Conservation (phyloP, 2,329 filamentous ascomycete genomes). For the Cryphonectria naterciae region DNA sequence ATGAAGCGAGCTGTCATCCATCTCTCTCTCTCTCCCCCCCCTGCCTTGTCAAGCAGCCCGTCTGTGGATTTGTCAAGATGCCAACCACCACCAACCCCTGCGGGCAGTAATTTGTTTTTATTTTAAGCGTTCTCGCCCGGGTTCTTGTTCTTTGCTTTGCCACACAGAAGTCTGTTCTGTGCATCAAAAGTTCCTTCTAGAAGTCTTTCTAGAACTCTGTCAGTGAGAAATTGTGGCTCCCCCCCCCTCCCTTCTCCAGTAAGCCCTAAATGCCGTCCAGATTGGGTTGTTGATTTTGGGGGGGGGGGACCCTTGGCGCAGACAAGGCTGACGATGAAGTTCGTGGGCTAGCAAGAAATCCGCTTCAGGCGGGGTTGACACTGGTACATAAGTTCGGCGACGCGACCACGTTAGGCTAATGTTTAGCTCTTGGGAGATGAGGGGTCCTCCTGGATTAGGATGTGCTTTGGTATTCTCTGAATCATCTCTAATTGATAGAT, state of each 20-base stretch:
- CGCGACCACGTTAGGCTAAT: background rate
- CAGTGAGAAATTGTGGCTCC: background rate
- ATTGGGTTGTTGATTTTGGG: background rate
- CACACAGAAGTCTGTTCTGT: background rate
- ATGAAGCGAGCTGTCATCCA: background rate
- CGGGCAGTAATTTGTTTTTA: background rate
- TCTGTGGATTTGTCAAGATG: background rate
- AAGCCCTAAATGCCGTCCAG: background rate
- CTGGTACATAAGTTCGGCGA: background rate
- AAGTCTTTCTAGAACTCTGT: constrained; percentile 14
- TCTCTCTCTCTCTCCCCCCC: no score
- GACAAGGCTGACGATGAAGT: background rate
- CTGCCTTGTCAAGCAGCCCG: background rate
- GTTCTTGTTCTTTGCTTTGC: no score
- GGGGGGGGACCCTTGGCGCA: background rate
- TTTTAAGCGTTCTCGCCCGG: background rate
- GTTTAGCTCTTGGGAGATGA: background rate
- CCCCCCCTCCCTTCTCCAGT: background rate
- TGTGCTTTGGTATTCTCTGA: background rate
- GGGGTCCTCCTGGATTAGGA: constrained; percentile 2
- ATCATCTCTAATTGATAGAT: constrained; percentile 1
- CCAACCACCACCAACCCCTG: background rate
- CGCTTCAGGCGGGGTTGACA: background rate
- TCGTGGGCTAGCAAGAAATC: background rate
- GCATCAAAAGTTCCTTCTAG: constrained; percentile 6